Evolutionary conservation across 2,329 filamentous ascomycete species (phyloP).

Genomic region (Colletotrichum magnum): DNA sequence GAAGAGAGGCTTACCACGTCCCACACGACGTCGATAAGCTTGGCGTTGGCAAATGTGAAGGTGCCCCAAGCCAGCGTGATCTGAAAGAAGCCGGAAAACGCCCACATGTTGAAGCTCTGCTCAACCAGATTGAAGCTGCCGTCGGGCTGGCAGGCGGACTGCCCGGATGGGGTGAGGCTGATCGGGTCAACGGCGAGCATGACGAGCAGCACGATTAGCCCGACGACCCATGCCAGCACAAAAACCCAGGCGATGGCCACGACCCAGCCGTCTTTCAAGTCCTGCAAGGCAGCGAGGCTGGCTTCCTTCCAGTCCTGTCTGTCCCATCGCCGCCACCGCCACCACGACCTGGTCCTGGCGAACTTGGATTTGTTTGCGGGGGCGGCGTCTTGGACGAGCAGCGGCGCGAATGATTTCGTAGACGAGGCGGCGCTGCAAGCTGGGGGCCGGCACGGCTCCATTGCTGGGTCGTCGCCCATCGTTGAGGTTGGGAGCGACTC

Average conservation of each 20-base stretch:
- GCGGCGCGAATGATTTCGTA: slow-evolving; percentile 14
- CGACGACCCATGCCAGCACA: background rate
- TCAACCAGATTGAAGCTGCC: slow-evolving; percentile 33
- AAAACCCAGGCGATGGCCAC: background rate
- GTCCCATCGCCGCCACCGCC: slow-evolving; percentile 10
- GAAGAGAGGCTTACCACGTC: slow-evolving; percentile 44
- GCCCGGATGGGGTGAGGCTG: background rate
- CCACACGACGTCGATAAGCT: slow-evolving; percentile 47
- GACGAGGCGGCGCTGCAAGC: background rate
- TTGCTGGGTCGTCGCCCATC: background rate
- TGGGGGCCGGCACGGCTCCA: background rate
- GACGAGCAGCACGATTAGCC: background rate
- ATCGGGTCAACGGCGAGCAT: background rate
- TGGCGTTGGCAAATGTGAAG: slow-evolving; percentile 45
- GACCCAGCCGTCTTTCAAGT: slow-evolving; percentile 4
- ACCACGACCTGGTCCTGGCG: background rate
- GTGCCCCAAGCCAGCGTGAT: slow-evolving; percentile 42
- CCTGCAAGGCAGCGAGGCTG: background rate
- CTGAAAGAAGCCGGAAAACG: slow-evolving; percentile 41
- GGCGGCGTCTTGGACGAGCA: slow-evolving; percentile 8
- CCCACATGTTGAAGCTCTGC: slow-evolving; percentile 40
- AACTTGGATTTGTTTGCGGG: background rate
- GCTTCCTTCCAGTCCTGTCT: slow-evolving; percentile 24
- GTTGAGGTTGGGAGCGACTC: background rate
- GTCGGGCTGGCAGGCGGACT: slow-evolving; percentile 38